Percentiles rank a stretch among this genome's conserved stretches.
Conservation (phyloP, 2,329 filamentous ascomycete species). For the Alternaria ethzedia region DNA sequence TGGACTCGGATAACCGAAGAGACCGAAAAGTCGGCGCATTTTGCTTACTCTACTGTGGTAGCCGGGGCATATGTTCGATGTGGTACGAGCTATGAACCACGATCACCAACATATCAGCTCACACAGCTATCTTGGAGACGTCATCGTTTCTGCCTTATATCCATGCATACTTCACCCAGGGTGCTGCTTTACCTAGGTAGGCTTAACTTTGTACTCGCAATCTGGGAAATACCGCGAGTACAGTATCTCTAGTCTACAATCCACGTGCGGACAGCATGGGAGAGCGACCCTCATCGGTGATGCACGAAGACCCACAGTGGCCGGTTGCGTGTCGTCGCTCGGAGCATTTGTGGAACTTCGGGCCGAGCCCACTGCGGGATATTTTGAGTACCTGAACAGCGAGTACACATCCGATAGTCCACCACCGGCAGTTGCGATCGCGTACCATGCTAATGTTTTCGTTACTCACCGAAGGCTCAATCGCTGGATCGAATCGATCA, state of each 20-base stretch:
- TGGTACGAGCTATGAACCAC: background rate
- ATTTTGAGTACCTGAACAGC: background rate
- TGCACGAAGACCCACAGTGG: background rate
- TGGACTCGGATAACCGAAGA: background rate
- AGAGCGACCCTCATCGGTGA: background rate
- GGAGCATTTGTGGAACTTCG: conserved; percentile 4
- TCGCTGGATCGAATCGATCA: background rate
- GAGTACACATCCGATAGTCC: background rate
- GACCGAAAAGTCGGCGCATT: conserved; percentile 4
- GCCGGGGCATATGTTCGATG: conserved; percentile 1
- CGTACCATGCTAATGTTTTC: background rate
- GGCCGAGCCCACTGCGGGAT: background rate
- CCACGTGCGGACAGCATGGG: background rate
- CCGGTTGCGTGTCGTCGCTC: background rate
- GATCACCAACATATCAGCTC: background rate
- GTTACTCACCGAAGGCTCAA: conserved; percentile 1
- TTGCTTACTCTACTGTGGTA: background rate
- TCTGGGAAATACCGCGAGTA: background rate
- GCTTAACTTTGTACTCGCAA: background rate
- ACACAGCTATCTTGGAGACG: background rate
- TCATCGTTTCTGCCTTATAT: background rate
- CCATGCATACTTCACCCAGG: background rate
- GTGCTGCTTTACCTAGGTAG: background rate
- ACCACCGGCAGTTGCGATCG: background rate
- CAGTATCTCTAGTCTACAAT: background rate